These are phyloP conservation scores for Lepraria neglecta DNA, from an alignment of 495 filamentous ascomycete genomes.

Conservation along the genomic window DNA sequence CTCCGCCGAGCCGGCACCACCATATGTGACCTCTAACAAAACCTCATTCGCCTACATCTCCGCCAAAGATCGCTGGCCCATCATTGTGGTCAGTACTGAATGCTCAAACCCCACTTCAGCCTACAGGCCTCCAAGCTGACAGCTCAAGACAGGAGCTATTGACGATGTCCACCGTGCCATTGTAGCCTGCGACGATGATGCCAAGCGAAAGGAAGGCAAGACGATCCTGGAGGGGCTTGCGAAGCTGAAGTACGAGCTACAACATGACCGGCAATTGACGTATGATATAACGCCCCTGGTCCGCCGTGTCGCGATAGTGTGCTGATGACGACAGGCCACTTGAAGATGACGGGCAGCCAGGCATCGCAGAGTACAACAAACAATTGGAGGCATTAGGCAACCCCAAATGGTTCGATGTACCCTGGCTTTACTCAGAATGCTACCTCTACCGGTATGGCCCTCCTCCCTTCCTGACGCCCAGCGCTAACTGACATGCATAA, in stretches of 20 bases:
- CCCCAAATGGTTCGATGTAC: constrained; percentile 71
- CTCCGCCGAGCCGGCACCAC: constrained; percentile 45
- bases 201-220: constrained; percentile 74
- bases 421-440: constrained; percentile 91
- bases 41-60: constrained; percentile 83
- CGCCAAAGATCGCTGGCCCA: constrained; percentile 80
- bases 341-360: constrained; percentile 69
- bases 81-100: constrained; percentile 65
- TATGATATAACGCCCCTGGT: constrained; percentile 37
- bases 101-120: background rate
- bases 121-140: constrained; percentile 19
- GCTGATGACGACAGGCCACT: constrained; percentile 53
- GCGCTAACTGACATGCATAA: too few relatives aligned
- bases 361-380: constrained; percentile 76
- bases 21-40: constrained; percentile 69
- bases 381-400: constrained; percentile 71
- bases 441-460: constrained; percentile 72
- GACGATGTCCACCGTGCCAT: constrained; percentile 84
- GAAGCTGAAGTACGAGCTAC: constrained; percentile 88
- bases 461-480: background rate
- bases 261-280: constrained; percentile 80
- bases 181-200: constrained; percentile 50
- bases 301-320: background rate
- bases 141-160: constrained; percentile 78
- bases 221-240: constrained; percentile 72